phyloP scores from a whole-genome alignment of 306 rosid genomes.

The Castanospermum australe region DNA sequence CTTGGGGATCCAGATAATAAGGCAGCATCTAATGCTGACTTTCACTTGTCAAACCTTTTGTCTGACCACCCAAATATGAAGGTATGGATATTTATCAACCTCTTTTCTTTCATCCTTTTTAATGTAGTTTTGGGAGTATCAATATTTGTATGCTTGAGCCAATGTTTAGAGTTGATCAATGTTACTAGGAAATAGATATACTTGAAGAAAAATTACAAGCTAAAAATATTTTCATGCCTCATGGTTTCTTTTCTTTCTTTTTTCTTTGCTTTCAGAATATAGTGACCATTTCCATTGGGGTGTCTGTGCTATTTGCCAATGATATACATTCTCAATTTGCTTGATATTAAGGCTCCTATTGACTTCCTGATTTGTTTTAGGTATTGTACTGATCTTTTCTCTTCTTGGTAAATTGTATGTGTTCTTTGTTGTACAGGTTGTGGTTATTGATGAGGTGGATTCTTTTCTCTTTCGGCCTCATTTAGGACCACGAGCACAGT shows the following conservation, averaged over 20 bases:
- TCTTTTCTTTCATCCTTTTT: neutral
- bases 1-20: constrained; percentile 95
- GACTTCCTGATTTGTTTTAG: constrained; percentile 1
- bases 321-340: neutral
- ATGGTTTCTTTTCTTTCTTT: neutral
- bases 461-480: constrained; percentile 92
- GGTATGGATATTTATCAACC: constrained; percentile 39
- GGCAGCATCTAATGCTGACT: constrained; percentile 94
- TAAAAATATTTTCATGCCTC: neutral
- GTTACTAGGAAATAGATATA: neutral
- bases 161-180: neutral
- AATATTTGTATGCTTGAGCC: neutral
- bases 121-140: neutral
- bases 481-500: constrained; percentile 78
- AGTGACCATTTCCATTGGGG: neutral
- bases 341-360: neutral
- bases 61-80: constrained; percentile 96
- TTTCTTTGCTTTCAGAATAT: neutral
- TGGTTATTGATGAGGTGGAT: constrained; percentile 94
- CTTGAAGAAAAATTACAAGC: neutral
- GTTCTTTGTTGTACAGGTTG: constrained; percentile 52
- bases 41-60: constrained; percentile 82
- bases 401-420: neutral
- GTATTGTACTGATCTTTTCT: neutral
- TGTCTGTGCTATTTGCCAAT: neutral